Evolutionary conservation across 202 grass and related monocot species (phyloP), one percentile per base, ranked within the genome.

Genomic region (Alloteropsis angusta): DNA sequence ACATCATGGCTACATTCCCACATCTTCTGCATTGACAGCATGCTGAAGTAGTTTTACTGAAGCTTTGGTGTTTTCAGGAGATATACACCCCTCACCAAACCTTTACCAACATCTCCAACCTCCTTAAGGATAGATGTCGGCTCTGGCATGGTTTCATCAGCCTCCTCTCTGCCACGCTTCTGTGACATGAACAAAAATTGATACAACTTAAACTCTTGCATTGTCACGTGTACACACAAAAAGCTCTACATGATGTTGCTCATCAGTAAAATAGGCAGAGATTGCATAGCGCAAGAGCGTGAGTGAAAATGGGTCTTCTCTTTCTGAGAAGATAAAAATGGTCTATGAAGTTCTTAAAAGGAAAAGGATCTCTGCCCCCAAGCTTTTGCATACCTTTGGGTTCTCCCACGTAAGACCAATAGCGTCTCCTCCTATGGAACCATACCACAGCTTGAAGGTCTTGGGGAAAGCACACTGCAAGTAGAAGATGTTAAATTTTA

Each of bases 391-490:
- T 90, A 95, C 95, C 92, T 90, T 98, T 4, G 85, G 68, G 76
- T 90, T 93, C 78, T 90, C 81, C 92, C 95, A 98, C 10, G 95
- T 98, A 78, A 98, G 78, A 82, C 95, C 92, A 76, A 98, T 60
- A 21, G 82, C 86, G 1, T 98, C 95, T 77, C 95, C 95, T 79
- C 95, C 95, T 70, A 93, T 36, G 44, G 83, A 88, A 83, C 92
- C 95, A 77, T 90, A 90, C 95, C 95, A 98, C 42, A 94, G 21
- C 57, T 90, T 95, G 62, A 98, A 93, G 32, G 66, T 95, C 38
- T 65, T 71, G 52, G 83, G 86, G 68, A 98, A 93, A 60, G 83
- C 84, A 38, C 71, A 81, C 95, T 98, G 82, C 37, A 88, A 71
- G 72, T 34, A 60, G 44, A 84, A 60, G 49, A 81, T 43, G 32